Evolutionary conservation across 2,329 filamentous ascomycete genomes (phyloP).

Genomic region (Penicillium concentricum): DNA sequence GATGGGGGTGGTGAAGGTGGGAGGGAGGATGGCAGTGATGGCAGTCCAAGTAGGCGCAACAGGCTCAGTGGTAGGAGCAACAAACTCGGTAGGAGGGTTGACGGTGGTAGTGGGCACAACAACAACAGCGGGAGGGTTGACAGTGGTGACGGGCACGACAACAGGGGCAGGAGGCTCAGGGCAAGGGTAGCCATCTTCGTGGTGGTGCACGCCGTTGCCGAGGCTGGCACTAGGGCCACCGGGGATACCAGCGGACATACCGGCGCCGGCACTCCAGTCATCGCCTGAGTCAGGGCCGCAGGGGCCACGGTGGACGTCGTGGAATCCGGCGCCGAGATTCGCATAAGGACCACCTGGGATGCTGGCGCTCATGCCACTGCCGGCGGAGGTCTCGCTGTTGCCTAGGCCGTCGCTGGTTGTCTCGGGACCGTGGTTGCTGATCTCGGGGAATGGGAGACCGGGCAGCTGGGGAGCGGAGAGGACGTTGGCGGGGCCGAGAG

Average conservation of each 20-base stretch:
- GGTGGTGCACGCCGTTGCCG: conserved; percentile 12
- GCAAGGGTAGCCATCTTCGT: conserved; percentile 15
- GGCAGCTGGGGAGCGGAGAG: conserved; percentile 30
- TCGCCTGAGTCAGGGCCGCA: conserved; percentile 15
- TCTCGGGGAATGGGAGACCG: background rate
- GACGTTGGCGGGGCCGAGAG: conserved; percentile 28
- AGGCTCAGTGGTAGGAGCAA: conserved; percentile 1
- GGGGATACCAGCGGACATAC: conserved; percentile 18
- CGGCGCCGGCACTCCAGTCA: conserved; percentile 14
- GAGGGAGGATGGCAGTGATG: conserved; percentile 8
- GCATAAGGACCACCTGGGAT: conserved; percentile 31
- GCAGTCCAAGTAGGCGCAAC: background rate
- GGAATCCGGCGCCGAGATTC: conserved; percentile 18
- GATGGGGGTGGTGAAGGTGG: conserved; percentile 23
- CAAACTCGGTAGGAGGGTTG: background rate
- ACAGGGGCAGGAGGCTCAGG: conserved; percentile 11
- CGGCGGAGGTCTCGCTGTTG: conserved; percentile 20
- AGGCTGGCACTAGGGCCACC: conserved; percentile 12
- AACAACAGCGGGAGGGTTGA: background rate
- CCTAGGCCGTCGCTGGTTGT: conserved; percentile 7
- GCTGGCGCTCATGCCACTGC: conserved; percentile 16
- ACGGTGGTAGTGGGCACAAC: background rate
- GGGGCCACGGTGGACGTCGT: conserved; percentile 18
- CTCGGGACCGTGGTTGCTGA: conserved; percentile 7
- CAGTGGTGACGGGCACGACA: background rate